Percentiles rank a stretch among this genome's conserved stretches.
These are phyloP conservation scores for Pugionium dolabratum DNA, from an alignment of 345 rosid species.

Conservation along the genomic window DNA sequence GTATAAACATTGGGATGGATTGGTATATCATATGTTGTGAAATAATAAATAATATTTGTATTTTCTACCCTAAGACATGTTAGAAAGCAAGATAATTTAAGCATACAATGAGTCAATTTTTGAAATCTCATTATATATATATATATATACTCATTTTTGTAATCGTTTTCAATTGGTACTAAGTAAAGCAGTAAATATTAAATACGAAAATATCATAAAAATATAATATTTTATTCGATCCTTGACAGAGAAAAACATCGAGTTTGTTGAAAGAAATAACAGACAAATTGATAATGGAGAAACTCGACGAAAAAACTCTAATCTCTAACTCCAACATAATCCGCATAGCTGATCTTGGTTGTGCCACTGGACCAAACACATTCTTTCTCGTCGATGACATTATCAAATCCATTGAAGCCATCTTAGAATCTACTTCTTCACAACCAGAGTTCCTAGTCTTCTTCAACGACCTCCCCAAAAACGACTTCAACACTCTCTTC, in stretches of 20 bases:
- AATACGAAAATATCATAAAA: too few species aligned
- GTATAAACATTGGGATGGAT: too few species aligned
- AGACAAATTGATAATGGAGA: conserved; percentile 44
- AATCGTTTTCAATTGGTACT: too few species aligned
- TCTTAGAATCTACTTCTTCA: conserved; percentile 16
- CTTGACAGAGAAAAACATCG: conserved; percentile 8
- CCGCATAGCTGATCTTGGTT: conserved; percentile 63
- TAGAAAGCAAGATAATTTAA: too few species aligned
- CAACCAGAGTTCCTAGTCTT: conserved; percentile 52
- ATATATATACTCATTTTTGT: too few species aligned
- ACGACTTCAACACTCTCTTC: conserved; percentile 66
- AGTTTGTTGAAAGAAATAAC: conserved; percentile 45
- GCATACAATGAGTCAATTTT: too few species aligned
- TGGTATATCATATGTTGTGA: background rate
- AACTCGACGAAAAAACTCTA: conserved; percentile 47
- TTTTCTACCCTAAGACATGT: too few species aligned
- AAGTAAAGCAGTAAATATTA: too few species aligned
- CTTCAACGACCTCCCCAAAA: conserved; percentile 50
- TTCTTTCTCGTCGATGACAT: conserved; percentile 48
- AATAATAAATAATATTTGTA: too few species aligned
- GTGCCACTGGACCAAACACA: conserved; percentile 71
- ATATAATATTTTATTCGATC: too few species aligned
- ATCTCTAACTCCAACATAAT: conserved; percentile 44
- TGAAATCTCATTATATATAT: too few species aligned
- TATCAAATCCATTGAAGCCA: conserved; percentile 40